Base-by-base conservation (phyloP, 2,329 filamentous ascomycete genomes). In the Rhexocercosporidium sp. region DNA sequence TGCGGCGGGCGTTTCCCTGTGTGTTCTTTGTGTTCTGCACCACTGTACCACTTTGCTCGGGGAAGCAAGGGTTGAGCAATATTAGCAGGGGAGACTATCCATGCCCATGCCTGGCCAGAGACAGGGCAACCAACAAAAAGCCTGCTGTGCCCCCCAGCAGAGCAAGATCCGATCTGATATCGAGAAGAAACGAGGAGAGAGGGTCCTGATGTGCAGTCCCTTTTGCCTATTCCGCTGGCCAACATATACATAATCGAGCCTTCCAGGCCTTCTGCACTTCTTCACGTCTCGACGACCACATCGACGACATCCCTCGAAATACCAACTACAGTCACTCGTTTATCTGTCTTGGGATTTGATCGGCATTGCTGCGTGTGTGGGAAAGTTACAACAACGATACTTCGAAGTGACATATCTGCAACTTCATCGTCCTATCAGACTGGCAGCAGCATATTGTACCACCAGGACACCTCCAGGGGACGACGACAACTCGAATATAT, bases 281-380 rank as follows among this genome's bases (percentile, higher is more conserved):
- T 53, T 57, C 39, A 18, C 27, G 37, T 22, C 16, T 29, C 49
- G 20, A 46, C 37, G 51, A 20, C 59, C 34, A 61, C 12, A 63
- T 22, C 29, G 44, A 57, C 25, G 54, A 56, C 59, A 14, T 65
- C 57, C 41, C 41, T 49, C 69, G 20, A 39, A 46, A 46, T 69
- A 65, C 73, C 70, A 74, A 75, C 70, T 73, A 71, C 72, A 74
- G 73, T 74, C 73, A 72, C 70, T 75, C 73, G 60, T 75, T 75
- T 70, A 68, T 62, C 69, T 72, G 62, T 67, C 65, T 65, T 70
- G 64, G 67, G 63, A 65, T 53, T 44, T 56, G 16, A 51, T 53
- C n/a, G 53, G 20, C 44, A 57, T 39, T 39, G 18, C 20, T 27
- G 39, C n/a, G 18, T 46, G 53, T 27, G 20, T 49, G 22, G 25